phyloP scores from a whole-genome alignment of 352 stramenopile species.

The Globisporangium cylindrosporum region DNA sequence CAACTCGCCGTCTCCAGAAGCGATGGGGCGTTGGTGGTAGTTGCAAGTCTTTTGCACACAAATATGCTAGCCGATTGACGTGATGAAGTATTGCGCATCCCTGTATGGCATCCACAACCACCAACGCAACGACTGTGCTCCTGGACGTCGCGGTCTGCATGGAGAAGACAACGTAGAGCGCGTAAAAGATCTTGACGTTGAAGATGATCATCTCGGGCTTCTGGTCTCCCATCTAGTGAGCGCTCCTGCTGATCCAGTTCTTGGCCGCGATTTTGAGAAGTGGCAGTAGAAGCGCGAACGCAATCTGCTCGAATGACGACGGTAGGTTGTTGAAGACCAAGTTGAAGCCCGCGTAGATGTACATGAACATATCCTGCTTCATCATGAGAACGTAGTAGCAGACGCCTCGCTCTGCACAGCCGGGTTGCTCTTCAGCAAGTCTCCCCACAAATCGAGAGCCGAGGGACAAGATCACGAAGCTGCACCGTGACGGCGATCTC shows the following conservation, averaged over 20 bases:
- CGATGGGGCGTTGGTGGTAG: too few relatives aligned
- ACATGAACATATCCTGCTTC: slow-evolving; percentile 14
- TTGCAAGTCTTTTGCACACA: background rate
- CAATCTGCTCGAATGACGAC: background rate
- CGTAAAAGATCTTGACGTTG: slow-evolving; percentile 30
- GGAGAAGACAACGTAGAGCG: slow-evolving; percentile 23
- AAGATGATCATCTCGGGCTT: slow-evolving; percentile 40
- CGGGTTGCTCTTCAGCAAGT: background rate
- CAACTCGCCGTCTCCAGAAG: too few relatives aligned
- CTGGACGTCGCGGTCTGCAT: slow-evolving; percentile 35
- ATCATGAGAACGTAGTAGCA: background rate
- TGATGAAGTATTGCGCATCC: slow-evolving; percentile 2
- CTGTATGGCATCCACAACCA: slow-evolving; percentile 30
- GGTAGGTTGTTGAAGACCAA: slow-evolving; percentile 23
- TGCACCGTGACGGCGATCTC: background rate
- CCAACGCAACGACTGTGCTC: slow-evolving; percentile 25
- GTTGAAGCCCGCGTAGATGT: slow-evolving; percentile 32
- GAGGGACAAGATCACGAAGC: background rate
- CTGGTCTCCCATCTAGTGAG: background rate
- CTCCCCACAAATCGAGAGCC: slow-evolving; percentile 9
- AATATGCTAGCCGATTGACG: background rate
- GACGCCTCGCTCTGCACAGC: slow-evolving; percentile 10
- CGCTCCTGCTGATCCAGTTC: background rate
- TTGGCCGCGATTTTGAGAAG: background rate
- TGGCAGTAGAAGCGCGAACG: background rate